Base-by-base conservation (phyloP, 768 basidiomycete genomes). In the Lentinula edodes region DNA sequence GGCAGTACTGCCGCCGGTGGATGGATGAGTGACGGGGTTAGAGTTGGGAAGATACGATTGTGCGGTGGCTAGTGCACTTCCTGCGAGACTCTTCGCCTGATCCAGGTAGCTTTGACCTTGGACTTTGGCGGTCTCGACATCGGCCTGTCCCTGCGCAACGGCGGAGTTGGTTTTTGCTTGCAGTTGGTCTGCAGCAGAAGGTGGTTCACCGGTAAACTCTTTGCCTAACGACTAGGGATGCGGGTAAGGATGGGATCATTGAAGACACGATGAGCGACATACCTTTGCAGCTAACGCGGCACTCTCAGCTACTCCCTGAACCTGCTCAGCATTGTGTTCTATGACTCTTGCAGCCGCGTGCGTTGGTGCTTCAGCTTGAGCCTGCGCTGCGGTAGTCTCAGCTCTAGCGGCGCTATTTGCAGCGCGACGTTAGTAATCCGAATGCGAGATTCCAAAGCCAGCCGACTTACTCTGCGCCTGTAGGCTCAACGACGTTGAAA, bases 91-190 rank as follows among this genome's bases (percentile, higher is more conserved):
- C 70, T 81, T 86, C 0, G 82, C 86, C 64, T 85, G 80, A 23
- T 84, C 80, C 6, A 87, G 70, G 65, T 86, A 86, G 0, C 74
- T 74, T 6, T 74, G 73, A 34, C 80, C 79, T 1, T 77, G 67
- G 4, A 76, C 77, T 66, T 81, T 80, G 0, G 75, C 77, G 12
- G 73, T 70, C 6, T 80, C 76, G 1, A 88, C 75, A 61, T 83
- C 79, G 6, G 72, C 69, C 64, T 83, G 76, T 3, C 87, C 87
- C 66, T 89, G 78, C 0, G 75, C 74, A n/a, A 82, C 83, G 18
- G 86, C 88, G 0, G 71, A 71, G 51, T 85, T 72, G 1, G 82
- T 83, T 65, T 74, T 81, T 52, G 72, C 64, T 45, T 74, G 67
- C 20, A 82, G 67, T 52, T 77, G 70, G 36, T 77, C 77, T 1